These are phyloP conservation scores for Amanita pallidorosea DNA, from an alignment of 768 basidiomycete species.

Conservation along the genomic window DNA sequence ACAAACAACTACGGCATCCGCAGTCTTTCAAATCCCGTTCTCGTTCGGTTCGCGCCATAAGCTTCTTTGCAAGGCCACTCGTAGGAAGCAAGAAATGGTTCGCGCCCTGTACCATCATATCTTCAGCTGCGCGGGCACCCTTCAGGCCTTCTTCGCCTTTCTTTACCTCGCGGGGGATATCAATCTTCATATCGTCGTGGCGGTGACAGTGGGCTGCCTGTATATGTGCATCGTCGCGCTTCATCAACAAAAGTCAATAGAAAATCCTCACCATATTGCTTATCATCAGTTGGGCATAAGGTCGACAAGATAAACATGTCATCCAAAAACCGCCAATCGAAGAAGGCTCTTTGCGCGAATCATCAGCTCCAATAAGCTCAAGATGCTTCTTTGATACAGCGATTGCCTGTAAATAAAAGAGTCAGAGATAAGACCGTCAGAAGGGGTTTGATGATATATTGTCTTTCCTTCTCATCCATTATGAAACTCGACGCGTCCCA, in stretches of 20 bases:
- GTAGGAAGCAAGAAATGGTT: neutral
- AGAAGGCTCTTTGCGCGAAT: neutral
- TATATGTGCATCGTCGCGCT: neutral
- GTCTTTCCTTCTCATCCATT: conserved; percentile 3
- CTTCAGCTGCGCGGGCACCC: too few species aligned
- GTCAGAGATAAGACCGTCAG: neutral
- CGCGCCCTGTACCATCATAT: neutral
- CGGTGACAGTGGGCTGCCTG: conserved; percentile 2
- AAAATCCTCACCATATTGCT: neutral
- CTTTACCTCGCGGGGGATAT: neutral
- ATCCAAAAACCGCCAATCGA: neutral
- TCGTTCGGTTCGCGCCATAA: neutral
- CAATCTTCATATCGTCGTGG: conserved; percentile 4
- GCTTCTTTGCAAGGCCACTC: neutral
- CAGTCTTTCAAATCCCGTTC: neutral
- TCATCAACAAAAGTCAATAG: neutral
- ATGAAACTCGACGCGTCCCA: conserved; percentile 4
- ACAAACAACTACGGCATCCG: conserved; percentile 1
- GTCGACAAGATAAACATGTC: neutral
- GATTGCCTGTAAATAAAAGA: neutral
- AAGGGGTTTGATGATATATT: neutral
- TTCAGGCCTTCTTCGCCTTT: neutral
- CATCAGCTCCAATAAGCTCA: neutral
- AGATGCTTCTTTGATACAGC: neutral
- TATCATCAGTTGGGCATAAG: neutral